These are phyloP conservation scores for Aspergillus transmontanensis DNA, from an alignment of 2,329 filamentous ascomycete genomes.

Conservation along the genomic window DNA sequence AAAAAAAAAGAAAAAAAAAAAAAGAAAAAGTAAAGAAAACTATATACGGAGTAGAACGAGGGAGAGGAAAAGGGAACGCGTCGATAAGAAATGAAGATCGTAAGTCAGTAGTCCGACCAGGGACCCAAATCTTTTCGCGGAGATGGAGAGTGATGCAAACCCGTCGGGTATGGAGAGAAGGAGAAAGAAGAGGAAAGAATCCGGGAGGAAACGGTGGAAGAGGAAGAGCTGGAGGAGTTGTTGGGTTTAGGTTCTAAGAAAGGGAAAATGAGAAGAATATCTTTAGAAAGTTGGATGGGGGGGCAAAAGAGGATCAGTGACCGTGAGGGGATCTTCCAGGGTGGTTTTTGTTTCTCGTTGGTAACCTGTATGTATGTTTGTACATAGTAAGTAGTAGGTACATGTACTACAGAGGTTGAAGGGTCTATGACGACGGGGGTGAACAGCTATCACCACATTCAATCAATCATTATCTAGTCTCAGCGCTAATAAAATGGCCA, in stretches of 20 bases:
- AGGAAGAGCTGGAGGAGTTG: conserved; percentile 9
- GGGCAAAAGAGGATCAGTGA: neutral
- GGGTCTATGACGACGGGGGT: too few species aligned
- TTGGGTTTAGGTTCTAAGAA: neutral
- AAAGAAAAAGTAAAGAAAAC: conserved; percentile 13
- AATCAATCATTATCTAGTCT: too few species aligned
- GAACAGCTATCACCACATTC: too few species aligned
- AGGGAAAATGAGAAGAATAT: neutral
- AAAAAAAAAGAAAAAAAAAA: neutral
- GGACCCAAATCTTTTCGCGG: conserved; percentile 9
- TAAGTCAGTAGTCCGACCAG: conserved; percentile 9
- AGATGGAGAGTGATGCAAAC: neutral
- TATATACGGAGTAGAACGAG: neutral
- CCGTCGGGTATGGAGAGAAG: conserved; percentile 8
- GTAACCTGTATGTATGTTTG: neutral
- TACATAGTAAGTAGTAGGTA: neutral
- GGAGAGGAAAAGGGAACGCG: conserved; percentile 13
- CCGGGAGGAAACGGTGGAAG: conserved; percentile 9
- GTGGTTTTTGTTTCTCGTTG: neutral
- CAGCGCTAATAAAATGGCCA: too few species aligned
- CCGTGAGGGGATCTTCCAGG: neutral
- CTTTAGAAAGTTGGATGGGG: neutral
- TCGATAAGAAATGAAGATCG: conserved; percentile 1
- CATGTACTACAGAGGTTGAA: neutral
- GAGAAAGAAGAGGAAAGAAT: conserved; percentile 15